Percentiles rank a stretch among this genome's conserved stretches.
Conservation (phyloP, 2,329 filamentous ascomycete species). For the Tothia fuscella region DNA sequence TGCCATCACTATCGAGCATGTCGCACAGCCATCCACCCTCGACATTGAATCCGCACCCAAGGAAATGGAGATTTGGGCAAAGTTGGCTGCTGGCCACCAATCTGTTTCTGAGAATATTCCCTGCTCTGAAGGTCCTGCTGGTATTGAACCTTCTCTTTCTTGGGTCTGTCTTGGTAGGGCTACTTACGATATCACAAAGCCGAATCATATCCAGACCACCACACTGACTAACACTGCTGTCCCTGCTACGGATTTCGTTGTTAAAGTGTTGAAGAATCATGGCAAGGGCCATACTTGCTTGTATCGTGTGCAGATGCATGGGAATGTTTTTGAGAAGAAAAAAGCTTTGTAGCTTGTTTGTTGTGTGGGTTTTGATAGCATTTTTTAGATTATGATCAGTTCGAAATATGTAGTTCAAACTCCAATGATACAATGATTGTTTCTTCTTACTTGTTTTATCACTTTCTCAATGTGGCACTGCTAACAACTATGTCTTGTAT, state of each 20-base stretch:
- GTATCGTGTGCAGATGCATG: constrained; percentile 34
- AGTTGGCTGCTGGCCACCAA: constrained; percentile 14
- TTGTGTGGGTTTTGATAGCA: too few relatives aligned
- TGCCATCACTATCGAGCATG: constrained; percentile 34
- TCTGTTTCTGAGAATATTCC: neutral
- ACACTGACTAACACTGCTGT: neutral
- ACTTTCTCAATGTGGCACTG: too few relatives aligned
- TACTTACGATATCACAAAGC: neutral
- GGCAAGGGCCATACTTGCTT: constrained; percentile 33
- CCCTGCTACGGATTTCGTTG: constrained; percentile 14
- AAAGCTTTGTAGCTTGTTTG: too few relatives aligned
- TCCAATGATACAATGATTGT: too few relatives aligned
- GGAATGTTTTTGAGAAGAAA: too few relatives aligned
- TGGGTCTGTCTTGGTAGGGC: constrained; percentile 4
- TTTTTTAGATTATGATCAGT: too few relatives aligned
- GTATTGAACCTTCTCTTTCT: neutral
- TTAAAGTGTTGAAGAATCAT: constrained; percentile 32
- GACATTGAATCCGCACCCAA: constrained; percentile 30
- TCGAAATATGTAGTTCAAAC: too few relatives aligned
- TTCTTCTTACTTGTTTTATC: too few relatives aligned
- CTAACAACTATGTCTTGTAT: too few relatives aligned
- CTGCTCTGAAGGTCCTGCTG: neutral
- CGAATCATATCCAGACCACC: neutral
- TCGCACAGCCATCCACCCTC: constrained; percentile 27
- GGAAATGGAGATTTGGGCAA: constrained; percentile 34